Conservation (phyloP, 2,329 filamentous ascomycete species). For the Zelopaecilomyces penicillatus region DNA sequence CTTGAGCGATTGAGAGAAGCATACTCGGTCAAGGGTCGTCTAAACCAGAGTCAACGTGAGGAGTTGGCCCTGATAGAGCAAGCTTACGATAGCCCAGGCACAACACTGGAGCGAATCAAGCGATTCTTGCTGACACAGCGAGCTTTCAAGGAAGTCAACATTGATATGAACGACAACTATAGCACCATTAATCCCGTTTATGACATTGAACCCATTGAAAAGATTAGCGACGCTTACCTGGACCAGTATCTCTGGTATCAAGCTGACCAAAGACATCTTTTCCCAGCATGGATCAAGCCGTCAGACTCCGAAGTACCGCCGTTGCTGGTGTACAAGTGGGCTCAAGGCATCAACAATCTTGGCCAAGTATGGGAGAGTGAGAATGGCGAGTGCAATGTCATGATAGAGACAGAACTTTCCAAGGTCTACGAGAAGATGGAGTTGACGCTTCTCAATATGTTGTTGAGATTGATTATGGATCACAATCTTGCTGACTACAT, state of each 20-base stretch:
- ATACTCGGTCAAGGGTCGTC: slow-evolving; percentile 91
- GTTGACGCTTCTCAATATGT: slow-evolving; percentile 84
- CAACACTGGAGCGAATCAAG: slow-evolving; percentile 92
- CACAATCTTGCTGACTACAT: slow-evolving; percentile 99
- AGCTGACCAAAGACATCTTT: slow-evolving; percentile 91
- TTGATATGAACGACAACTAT: slow-evolving; percentile 99
- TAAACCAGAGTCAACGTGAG: slow-evolving; percentile 96
- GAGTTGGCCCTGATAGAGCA: slow-evolving; percentile 95
- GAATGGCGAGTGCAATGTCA: slow-evolving; percentile 94
- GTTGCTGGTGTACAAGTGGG: slow-evolving; percentile 95
- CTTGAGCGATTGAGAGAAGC: slow-evolving; percentile 88
- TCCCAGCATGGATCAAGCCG: slow-evolving; percentile 98
- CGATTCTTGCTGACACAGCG: slow-evolving; percentile 93
- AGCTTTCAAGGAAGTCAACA: slow-evolving; percentile 98
- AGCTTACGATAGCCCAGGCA: slow-evolving; percentile 95
- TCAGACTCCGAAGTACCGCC: slow-evolving; percentile 97
- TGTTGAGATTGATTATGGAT: slow-evolving; percentile 95
- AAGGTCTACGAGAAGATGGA: slow-evolving; percentile 99
- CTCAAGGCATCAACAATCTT: slow-evolving; percentile 97
- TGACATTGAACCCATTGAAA: slow-evolving; percentile 97
- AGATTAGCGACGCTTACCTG: slow-evolving; percentile 97
- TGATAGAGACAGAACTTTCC: slow-evolving; percentile 97
- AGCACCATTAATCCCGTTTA: slow-evolving; percentile 98
- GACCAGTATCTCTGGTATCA: slow-evolving; percentile 99
- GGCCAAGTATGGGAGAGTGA: slow-evolving; percentile 90